Evolutionary conservation across 768 basidiomycete genomes (phyloP), one percentile per base, ranked within the genome.

Genomic region (Hygrophorus russula): DNA sequence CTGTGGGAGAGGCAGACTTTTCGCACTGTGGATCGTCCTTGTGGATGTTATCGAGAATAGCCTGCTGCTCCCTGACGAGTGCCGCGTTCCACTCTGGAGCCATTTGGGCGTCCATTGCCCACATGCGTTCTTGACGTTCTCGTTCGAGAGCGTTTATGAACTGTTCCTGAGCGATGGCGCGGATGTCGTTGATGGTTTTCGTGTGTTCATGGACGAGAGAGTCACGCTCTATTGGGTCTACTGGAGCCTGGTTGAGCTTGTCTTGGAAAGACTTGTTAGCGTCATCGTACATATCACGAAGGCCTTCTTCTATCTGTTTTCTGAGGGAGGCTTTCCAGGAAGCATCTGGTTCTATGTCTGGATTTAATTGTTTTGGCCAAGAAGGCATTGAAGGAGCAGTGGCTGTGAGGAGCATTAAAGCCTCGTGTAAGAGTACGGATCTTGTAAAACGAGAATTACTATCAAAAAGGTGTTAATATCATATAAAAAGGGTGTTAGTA

Each of bases 181-280:
- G 62, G 41, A 79, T 70, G 39, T 53, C 65, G 18, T 54, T 54
- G 67, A 78, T 68, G 4, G 66, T 55, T 0, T 57, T 51, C 13
- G 59, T 49, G 51, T 70, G 68, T 31, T 75, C 68, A 0, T 53
- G 41, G 7, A 50, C 52, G 29, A 74, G 53, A n/a, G 56, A 59
- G 11, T 68, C 59, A 5, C 68, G 59, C 15, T 45, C 52, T 15
- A 53, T 51, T 17, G 41, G 41, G 11, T 54, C 61, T 36, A 59
- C 51, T 13, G 64, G 51, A 55, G 71, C 48, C 44, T 57, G 53
- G 53, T 66, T 65, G 11, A 85, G 62, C 54, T 76, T 69, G 12
- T 62, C 58, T 29, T 75, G 67, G 30, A 75, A 59, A 46, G 73
- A 75, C 45, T 74, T 69, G 59, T 78, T 78, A 14, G 83, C 75